phyloP scores from a whole-genome alignment of 1,284 basidiomycete genomes.

The Cryptococcus maquisensis region DNA sequence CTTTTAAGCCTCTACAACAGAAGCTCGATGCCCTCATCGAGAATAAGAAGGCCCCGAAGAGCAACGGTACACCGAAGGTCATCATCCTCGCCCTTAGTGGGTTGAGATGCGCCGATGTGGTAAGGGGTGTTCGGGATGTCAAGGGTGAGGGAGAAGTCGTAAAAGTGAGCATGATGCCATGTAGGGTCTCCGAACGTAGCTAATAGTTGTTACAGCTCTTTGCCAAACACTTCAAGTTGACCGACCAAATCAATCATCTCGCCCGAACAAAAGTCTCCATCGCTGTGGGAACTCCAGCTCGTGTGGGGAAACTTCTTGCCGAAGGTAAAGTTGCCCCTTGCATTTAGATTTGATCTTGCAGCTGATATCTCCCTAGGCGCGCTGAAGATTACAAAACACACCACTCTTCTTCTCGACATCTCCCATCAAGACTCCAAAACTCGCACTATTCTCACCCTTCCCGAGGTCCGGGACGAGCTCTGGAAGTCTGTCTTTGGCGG shows the following conservation, averaged over 20 bases:
- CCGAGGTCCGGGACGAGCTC: constrained; percentile 47
- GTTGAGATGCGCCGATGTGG: constrained; percentile 48
- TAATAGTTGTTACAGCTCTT: constrained; percentile 37
- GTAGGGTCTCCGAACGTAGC: not conserved
- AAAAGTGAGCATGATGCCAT: constrained; percentile 35
- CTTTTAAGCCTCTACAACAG: constrained; percentile 8
- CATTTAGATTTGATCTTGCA: not conserved
- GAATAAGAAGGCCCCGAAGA: constrained; percentile 15
- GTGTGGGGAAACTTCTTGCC: constrained; percentile 46
- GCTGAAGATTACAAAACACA: constrained; percentile 38
- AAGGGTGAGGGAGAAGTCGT: constrained; percentile 46
- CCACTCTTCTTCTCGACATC: constrained; percentile 45
- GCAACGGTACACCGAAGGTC: constrained; percentile 32
- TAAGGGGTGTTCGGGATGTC: constrained; percentile 40
- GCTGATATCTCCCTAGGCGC: constrained; percentile 26
- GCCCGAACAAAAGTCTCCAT: constrained; percentile 44
- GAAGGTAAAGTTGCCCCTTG: constrained; percentile 25
- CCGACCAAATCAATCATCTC: constrained; percentile 48
- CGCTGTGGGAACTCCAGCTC: constrained; percentile 48
- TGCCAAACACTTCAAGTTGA: constrained; percentile 50
- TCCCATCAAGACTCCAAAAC: constrained; percentile 44
- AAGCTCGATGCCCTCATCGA: constrained; percentile 17
- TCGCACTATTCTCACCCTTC: constrained; percentile 43
- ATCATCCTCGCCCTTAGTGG: constrained; percentile 46
- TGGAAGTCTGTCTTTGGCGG: constrained; percentile 46